These are phyloP conservation scores for Crithidia thermophila DNA, from an alignment of 208 protist genomes.

Conservation along the genomic window DNA sequence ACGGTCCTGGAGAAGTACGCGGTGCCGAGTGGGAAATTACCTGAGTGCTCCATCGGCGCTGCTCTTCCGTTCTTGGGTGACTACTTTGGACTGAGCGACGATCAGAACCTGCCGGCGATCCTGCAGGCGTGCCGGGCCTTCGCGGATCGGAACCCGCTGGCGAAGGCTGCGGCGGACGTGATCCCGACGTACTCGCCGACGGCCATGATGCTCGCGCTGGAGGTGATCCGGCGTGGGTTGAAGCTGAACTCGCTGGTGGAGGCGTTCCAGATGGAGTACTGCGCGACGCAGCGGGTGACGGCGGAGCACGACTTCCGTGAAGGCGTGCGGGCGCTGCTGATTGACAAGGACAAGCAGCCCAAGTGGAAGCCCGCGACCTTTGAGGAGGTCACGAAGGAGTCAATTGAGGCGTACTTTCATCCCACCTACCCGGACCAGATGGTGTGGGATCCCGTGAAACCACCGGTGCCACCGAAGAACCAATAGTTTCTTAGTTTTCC, in stretches of 20 bases:
- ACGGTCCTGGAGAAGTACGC: conserved; percentile 47
- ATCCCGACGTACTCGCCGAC: conserved; percentile 61
- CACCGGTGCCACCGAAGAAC: conserved; percentile 8
- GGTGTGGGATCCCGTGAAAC: conserved; percentile 51
- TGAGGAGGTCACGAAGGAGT: conserved; percentile 44
- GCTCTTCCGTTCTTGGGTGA: conserved; percentile 37
- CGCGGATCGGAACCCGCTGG: conserved; percentile 35
- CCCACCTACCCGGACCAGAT: conserved; percentile 31
- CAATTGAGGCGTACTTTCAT: conserved; percentile 35
- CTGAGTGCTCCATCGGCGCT: conserved; percentile 46
- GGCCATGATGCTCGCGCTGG: conserved; percentile 50
- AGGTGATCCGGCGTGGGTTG: conserved; percentile 51
- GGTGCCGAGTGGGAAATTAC: conserved; percentile 27
- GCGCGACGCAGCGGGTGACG: conserved; percentile 42
- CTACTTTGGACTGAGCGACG: conserved; percentile 37
- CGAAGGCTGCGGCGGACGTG: conserved; percentile 25
- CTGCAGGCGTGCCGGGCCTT: conserved; percentile 36
- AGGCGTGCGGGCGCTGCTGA: conserved; percentile 79
- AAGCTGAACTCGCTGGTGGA: conserved; percentile 44
- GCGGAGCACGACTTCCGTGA: conserved; percentile 66
- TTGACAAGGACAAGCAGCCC: conserved; percentile 84
- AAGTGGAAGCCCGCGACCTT: conserved; percentile 72
- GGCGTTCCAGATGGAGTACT: conserved; percentile 68
- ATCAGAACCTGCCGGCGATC: conserved; percentile 51
- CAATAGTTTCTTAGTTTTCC: background rate